Evolutionary conservation across 169 alveolate genomes (phyloP), one percentile per base, ranked within the genome.

Genomic region (Plasmodium yoelii): DNA sequence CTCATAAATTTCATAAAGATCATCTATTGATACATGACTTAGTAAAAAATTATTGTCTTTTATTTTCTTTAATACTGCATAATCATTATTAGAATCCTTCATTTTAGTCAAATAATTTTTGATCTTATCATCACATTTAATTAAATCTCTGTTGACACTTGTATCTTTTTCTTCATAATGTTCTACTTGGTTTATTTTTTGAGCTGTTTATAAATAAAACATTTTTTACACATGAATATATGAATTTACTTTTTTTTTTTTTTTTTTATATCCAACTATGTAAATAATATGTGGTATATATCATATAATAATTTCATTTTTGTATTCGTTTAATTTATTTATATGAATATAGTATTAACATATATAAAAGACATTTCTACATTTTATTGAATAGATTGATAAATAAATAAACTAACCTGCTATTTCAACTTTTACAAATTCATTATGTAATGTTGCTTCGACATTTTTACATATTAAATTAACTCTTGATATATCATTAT

Each of bases 341-440:
- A 26, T 10, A 15, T 24, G 3, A 26, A 12, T 10, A 39, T 22
- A 8, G 59, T 51, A n/a, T n/a, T 12, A 2, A n/a, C 4, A 1
- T 3, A n/a, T 12, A n/a, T 13, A 51, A n/a, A n/a, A n/a, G 22
- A 51, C 59, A 51, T n/a, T 3, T 51, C 22, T 51, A 34, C 42
- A 34, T 34, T 34, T 34, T 34, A 34, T 34, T 34, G 42, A 34
- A 5, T 34, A 34, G 6, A 5, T 1, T 34, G 42, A 51, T n/a
- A 51, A 51, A 18, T 51, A 51, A 6, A 51, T 13, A 15, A 3
- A 53, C 19, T 47, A 60, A 80, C 90, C 90, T 67, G 90, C 82
- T 67, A 80, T 64, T 80, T 80, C 90, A 70, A 80, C 90, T 53
- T 80, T 80, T 44, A 80, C 90, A 56, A 80, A 80, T 67, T 80